Evolutionary conservation across 192 early-diverging fungal species (phyloP).

Genomic region (Lobosporangium transversale): DNA sequence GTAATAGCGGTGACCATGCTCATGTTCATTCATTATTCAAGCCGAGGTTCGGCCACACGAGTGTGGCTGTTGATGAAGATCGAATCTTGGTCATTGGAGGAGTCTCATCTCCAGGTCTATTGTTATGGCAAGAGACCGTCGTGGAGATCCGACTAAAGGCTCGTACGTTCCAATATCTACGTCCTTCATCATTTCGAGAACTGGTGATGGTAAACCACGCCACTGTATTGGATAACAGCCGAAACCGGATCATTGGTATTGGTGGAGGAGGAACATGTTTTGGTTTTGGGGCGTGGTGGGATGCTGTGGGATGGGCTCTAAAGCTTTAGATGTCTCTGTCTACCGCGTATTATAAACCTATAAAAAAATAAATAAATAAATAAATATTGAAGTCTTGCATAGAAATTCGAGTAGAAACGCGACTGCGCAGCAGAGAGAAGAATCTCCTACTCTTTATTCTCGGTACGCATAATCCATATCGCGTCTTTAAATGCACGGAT

Average conservation of each 20-base stretch:
- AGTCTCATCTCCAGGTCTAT: conserved; percentile 35
- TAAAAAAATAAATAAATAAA: too few species aligned
- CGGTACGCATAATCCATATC: too few species aligned
- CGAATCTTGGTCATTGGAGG: conserved; percentile 42
- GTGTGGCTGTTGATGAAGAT: conserved; percentile 16
- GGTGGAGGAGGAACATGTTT: conserved; percentile 52
- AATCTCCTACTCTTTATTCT: too few species aligned
- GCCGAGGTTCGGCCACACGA: conserved; percentile 44
- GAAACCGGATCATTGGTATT: conserved; percentile 30
- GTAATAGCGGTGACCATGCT: neutral
- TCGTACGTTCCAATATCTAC: conserved; percentile 15
- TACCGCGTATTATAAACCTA: neutral
- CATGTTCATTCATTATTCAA: neutral
- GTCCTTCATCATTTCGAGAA: conserved; percentile 29
- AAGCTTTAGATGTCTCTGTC: conserved; percentile 3
- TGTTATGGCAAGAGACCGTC: conserved; percentile 44
- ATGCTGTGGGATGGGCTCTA: conserved; percentile 32
- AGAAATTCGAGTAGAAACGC: too few species aligned
- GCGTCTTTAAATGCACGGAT: too few species aligned
- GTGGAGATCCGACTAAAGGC: conserved; percentile 24
- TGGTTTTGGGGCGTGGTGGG: conserved; percentile 51
- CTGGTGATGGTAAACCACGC: conserved; percentile 50
- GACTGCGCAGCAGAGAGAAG: too few species aligned
- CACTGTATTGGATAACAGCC: conserved; percentile 17
- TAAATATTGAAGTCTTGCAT: too few species aligned